Conservation (phyloP, 345 rosid genomes). For the Pseudoturritis turrita region DNA sequence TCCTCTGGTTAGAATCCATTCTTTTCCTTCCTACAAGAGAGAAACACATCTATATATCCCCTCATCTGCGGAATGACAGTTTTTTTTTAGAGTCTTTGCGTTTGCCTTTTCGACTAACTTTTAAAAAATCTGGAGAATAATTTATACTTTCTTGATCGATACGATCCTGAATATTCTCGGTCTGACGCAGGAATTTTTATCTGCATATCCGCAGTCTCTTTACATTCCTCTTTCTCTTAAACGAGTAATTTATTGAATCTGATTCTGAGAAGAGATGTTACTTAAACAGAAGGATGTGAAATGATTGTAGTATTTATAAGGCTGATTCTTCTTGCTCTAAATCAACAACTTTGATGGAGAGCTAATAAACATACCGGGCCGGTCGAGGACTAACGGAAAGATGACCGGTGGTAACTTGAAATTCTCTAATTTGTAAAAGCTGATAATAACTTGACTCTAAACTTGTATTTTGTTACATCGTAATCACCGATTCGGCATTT, state of each 20-base stretch:
- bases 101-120: constrained; percentile 2
- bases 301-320: background rate
- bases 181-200: background rate
- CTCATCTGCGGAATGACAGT: constrained; percentile 26
- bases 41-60: constrained; percentile 13
- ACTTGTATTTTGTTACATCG: background rate
- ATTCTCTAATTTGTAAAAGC: background rate
- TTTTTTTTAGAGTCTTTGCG: constrained; percentile 8
- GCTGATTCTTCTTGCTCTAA: background rate
- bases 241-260: background rate
- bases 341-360: background rate
- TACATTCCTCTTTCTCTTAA: background rate
- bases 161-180: constrained; percentile 1
- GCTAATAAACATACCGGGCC: background rate
- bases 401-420: background rate
- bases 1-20: constrained; percentile 26
- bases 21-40: constrained; percentile 25
- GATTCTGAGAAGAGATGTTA: background rate
- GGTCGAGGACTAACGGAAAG: background rate
- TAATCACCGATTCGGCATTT: background rate
- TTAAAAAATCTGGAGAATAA: background rate
- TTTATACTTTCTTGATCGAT: background rate
- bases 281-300: background rate
- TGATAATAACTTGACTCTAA: background rate
- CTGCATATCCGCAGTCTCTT: background rate